Conservation (phyloP, 164 flowering plant genomes). For the Brasenia schreberi region DNA sequence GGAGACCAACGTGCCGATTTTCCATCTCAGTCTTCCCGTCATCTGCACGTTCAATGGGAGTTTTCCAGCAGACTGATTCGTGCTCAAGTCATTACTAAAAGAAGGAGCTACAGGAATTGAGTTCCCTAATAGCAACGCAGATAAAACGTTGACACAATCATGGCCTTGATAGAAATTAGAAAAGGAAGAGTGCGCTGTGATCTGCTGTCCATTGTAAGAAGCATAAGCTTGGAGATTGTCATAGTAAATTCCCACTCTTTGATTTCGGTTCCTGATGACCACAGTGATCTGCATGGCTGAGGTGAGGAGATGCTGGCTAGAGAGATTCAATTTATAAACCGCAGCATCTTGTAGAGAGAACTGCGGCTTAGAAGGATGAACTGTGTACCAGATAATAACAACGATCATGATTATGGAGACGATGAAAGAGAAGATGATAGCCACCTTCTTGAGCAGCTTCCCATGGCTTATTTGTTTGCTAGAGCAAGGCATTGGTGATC, state of each 20-base stretch:
- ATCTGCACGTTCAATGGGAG: constrained; percentile 29
- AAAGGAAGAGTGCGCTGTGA: constrained; percentile 11
- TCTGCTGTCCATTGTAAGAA: constrained; percentile 20
- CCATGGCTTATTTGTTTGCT: constrained; percentile 12
- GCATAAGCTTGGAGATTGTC: constrained; percentile 18
- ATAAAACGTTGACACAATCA: constrained; percentile 14
- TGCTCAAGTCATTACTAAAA: constrained; percentile 34
- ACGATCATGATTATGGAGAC: constrained; percentile 7
- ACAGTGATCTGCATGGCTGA: constrained; percentile 23
- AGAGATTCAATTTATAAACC: constrained; percentile 18
- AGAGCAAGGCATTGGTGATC: constrained; percentile 20
- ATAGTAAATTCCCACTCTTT: constrained; percentile 19
- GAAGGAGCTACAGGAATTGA: constrained; percentile 45
- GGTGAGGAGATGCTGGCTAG: constrained; percentile 17
- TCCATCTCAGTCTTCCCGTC: constrained; percentile 52
- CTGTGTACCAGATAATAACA: constrained; percentile 15
- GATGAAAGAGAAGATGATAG: constrained; percentile 12
- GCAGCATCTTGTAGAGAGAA: constrained; percentile 18
- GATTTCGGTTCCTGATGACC: constrained; percentile 18
- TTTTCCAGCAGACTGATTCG: constrained; percentile 36
- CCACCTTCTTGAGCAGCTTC: constrained; percentile 13
- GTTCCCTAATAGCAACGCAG: constrained; percentile 10
- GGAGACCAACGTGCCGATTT: constrained; percentile 62
- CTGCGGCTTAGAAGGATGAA: constrained; percentile 23
- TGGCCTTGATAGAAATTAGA: constrained; percentile 27